Conservation (phyloP, 2,329 filamentous ascomycete species). For the Talaromyces sp. region DNA sequence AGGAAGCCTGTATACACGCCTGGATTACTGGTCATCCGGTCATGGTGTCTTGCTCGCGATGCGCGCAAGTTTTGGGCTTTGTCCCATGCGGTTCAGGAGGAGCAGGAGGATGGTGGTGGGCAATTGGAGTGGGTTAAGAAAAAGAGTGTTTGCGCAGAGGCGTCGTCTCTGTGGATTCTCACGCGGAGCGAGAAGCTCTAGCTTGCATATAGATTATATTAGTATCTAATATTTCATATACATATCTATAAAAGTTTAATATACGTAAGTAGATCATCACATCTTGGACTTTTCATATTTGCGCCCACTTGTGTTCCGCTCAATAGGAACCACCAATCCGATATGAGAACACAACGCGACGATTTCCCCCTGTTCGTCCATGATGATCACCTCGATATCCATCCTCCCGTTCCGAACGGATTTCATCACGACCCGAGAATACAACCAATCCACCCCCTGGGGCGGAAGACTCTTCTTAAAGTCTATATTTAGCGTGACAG, state of each 20-base stretch:
- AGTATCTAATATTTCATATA: neutral
- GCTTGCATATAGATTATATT: neutral
- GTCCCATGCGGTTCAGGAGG: conserved; percentile 39
- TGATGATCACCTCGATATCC: conserved; percentile 68
- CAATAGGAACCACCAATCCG: conserved; percentile 59
- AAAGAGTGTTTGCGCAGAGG: conserved; percentile 37
- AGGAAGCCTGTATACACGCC: conserved; percentile 36
- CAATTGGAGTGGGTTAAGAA: conserved; percentile 32
- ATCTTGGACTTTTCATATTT: conserved; percentile 28
- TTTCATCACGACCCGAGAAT: conserved; percentile 63
- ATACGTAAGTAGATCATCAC: neutral
- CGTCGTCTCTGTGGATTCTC: conserved; percentile 42
- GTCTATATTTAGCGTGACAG: conserved; percentile 70
- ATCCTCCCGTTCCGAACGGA: conserved; percentile 67
- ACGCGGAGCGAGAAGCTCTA: conserved; percentile 29
- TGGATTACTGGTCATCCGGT: conserved; percentile 34
- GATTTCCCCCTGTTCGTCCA: conserved; percentile 62
- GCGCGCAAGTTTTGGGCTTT: conserved; percentile 42
- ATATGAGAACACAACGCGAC: conserved; percentile 68
- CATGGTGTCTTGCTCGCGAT: conserved; percentile 34
- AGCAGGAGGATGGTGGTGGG: conserved; percentile 27
- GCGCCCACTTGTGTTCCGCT: conserved; percentile 58
- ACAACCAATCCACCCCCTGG: conserved; percentile 70
- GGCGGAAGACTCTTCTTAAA: conserved; percentile 68
- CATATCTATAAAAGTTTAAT: neutral